Evolutionary conservation across 2,329 filamentous ascomycete genomes (phyloP).

Genomic region (Fusarium sp.): DNA sequence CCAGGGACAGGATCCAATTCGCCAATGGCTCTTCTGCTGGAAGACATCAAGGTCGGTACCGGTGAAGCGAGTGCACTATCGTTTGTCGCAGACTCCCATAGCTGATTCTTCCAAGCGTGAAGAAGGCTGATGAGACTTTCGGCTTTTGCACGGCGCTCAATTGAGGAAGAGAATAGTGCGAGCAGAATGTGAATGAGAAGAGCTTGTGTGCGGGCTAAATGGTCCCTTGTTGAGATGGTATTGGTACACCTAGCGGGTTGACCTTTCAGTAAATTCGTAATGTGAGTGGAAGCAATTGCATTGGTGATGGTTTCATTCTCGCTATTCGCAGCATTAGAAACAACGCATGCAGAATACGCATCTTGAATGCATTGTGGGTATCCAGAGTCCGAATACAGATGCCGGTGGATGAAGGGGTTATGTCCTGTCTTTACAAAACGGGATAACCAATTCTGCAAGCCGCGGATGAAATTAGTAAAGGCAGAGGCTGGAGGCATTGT

Average conservation of each 20-base stretch:
- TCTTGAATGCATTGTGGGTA: slow-evolving; percentile 3
- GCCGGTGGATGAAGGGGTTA: not conserved
- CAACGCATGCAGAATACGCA: not conserved
- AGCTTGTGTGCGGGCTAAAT: not conserved
- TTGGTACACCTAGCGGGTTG: fast-evolving
- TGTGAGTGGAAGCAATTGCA: not conserved
- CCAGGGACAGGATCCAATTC: not conserved
- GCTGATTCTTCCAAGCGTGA: not conserved
- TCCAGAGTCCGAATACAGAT: not conserved
- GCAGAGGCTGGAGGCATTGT: not conserved
- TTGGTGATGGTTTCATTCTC: not conserved
- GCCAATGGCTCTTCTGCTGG: fast-evolving
- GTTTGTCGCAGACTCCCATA: not conserved
- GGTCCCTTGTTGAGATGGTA: not conserved
- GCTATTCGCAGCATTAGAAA: fast-evolving
- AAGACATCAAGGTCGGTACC: fast-evolving
- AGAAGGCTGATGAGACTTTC: not conserved
- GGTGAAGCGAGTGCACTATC: not conserved
- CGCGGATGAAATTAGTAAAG: not conserved
- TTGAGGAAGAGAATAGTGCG: not conserved
- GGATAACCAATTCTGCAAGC: not conserved
- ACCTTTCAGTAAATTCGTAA: fast-evolving
- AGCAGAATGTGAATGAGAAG: slow-evolving; percentile 6
- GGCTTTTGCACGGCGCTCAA: not conserved
- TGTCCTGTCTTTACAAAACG: not conserved